Evolutionary conservation across 495 filamentous ascomycete genomes (phyloP).

Genomic region (Penicillium macrosclerotiorum): DNA sequence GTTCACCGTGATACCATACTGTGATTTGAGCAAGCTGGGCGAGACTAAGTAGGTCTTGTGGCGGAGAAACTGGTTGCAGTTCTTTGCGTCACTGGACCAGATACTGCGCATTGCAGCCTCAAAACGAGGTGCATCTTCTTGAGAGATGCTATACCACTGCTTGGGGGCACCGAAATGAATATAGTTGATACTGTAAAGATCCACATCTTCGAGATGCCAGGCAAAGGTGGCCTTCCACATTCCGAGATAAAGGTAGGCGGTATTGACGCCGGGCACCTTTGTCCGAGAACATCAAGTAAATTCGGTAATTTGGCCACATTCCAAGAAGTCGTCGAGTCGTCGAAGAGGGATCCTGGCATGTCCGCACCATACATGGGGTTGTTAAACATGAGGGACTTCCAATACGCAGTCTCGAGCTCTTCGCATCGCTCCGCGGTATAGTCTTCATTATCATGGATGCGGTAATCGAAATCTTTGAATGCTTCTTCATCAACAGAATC

Average conservation of each 20-base stretch:
- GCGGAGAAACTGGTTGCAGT: conserved; percentile 91
- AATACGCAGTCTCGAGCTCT: conserved; percentile 90
- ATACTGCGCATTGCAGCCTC: conserved; percentile 94
- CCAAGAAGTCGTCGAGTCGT: conserved; percentile 80
- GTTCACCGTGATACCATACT: conserved; percentile 94
- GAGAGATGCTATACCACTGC: conserved; percentile 99
- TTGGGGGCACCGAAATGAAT: conserved; percentile 98
- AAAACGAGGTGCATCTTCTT: conserved; percentile 90
- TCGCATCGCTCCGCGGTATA: conserved; percentile 89
- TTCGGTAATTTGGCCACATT: conserved; percentile 94
- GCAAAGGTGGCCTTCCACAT: conserved; percentile 99
- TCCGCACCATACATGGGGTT: conserved; percentile 95
- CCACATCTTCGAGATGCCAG: conserved; percentile 98
- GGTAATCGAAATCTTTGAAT: conserved; percentile 87
- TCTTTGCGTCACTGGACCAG: conserved; percentile 95
- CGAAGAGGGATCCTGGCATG: conserved; percentile 94
- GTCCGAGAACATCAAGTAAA: conserved; percentile 88
- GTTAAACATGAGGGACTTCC: conserved; percentile 93
- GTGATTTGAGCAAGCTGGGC: conserved; percentile 75
- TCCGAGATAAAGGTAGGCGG: conserved; percentile 95
- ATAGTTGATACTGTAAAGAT: conserved; percentile 99
- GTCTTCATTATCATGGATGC: conserved; percentile 74
- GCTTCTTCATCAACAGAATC: conserved; percentile 78
- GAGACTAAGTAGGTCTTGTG: conserved; percentile 99
- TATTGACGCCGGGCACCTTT: conserved; percentile 97